Conservation (phyloP, 139 green algal species). For the Parachlorella kessleri region DNA sequence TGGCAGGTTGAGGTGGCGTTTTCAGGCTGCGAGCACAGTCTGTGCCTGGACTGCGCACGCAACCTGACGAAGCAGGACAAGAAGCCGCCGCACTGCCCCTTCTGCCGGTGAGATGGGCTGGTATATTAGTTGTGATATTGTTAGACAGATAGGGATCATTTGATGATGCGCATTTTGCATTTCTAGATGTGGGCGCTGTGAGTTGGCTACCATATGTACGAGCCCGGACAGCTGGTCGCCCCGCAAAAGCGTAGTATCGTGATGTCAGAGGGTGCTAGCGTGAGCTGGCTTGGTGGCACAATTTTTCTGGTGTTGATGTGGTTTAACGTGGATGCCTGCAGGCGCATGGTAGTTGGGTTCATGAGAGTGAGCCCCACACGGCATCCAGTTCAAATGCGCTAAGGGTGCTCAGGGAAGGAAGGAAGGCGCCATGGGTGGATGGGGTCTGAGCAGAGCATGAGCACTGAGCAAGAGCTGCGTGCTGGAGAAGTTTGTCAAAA, state of each 20-base stretch:
- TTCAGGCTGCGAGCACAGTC: slow-evolving; percentile 46
- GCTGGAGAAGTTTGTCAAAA: too few relatives aligned
- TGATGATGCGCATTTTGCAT: neutral
- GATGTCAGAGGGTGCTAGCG: too few relatives aligned
- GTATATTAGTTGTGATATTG: slow-evolving; percentile 45
- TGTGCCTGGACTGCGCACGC: slow-evolving; percentile 54
- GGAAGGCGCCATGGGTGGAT: too few relatives aligned
- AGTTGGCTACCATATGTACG: neutral
- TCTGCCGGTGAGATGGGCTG: slow-evolving; percentile 57
- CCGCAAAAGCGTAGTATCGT: too few relatives aligned
- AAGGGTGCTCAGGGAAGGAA: too few relatives aligned
- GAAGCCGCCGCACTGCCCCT: slow-evolving; percentile 63
- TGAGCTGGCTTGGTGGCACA: too few relatives aligned
- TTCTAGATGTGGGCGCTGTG: neutral
- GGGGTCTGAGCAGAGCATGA: too few relatives aligned
- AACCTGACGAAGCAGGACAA: slow-evolving; percentile 55
- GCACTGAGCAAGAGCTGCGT: too few relatives aligned
- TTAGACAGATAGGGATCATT: too few relatives aligned
- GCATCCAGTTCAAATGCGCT: neutral
- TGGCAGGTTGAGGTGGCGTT: slow-evolving; percentile 48
- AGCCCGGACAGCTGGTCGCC: neutral
- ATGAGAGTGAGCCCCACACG: slow-evolving; percentile 3
- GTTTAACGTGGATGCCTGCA: neutral
- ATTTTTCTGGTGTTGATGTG: too few relatives aligned
- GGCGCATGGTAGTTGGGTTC: slow-evolving; percentile 25